Conservation (phyloP, 2,329 filamentous ascomycete species). For the Colletotrichum liaoningense region DNA sequence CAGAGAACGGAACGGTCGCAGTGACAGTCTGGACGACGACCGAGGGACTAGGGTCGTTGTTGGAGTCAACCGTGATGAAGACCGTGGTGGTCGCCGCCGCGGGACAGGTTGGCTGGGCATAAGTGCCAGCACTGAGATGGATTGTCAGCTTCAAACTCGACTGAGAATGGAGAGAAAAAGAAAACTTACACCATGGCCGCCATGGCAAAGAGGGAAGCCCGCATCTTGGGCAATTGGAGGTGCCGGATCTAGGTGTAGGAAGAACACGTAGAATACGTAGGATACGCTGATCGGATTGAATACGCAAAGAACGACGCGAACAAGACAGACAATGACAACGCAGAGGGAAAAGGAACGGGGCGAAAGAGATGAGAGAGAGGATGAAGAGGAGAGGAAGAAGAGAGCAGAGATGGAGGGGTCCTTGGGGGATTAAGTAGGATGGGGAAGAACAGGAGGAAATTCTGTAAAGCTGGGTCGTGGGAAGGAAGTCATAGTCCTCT, state of each 20-base stretch:
- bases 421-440: neutral
- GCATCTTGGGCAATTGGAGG: slow-evolving; percentile 48
- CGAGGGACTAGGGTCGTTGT: slow-evolving; percentile 37
- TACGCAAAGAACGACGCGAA: slow-evolving; percentile 30
- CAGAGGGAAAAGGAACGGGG: slow-evolving; percentile 27
- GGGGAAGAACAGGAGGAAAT: neutral
- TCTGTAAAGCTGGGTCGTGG: neutral
- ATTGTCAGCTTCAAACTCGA: slow-evolving; percentile 22
- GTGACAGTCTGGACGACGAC: slow-evolving; percentile 29
- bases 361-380: slow-evolving; percentile 11
- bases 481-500: neutral
- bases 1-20: slow-evolving; percentile 27
- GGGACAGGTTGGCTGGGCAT: slow-evolving; percentile 46
- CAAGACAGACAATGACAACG: slow-evolving; percentile 19
- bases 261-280: slow-evolving; percentile 8
- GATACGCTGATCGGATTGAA: slow-evolving; percentile 25
- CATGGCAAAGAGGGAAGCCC: slow-evolving; percentile 50
- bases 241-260: slow-evolving; percentile 37
- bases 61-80: slow-evolving; percentile 58
- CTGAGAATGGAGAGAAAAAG: neutral
- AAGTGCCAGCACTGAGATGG: slow-evolving; percentile 35
- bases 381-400: neutral
- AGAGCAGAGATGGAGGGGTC: neutral
- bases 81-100: slow-evolving; percentile 55
- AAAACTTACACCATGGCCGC: slow-evolving; percentile 49